These are phyloP conservation scores for Solanum rostratum DNA, from an alignment of 257 asterid genomes.

Conservation along the genomic window DNA sequence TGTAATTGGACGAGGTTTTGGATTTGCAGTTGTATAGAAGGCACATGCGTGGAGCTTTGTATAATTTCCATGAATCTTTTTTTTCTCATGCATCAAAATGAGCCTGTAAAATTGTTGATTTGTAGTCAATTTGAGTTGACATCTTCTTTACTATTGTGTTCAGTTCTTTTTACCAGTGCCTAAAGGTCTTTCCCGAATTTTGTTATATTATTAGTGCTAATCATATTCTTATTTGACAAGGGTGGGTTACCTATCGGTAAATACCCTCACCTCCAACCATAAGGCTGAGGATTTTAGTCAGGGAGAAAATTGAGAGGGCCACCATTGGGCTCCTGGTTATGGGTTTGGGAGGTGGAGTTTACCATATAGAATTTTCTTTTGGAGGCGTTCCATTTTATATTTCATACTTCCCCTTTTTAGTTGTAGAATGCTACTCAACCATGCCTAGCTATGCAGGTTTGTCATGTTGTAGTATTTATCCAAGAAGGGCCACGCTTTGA, in stretches of 20 bases:
- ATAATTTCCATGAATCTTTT: not conserved
- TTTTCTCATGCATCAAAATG: not conserved
- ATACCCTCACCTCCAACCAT: not conserved
- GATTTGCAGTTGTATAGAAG: not conserved
- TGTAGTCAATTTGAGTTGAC: not conserved
- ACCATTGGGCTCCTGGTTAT: not conserved
- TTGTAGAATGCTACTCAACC: constrained; percentile 16
- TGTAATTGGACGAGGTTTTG: not conserved
- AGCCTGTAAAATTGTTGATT: not conserved
- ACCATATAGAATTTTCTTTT: not conserved
- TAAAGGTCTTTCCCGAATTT: not conserved
- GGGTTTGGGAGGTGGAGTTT: not conserved
- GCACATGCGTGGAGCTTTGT: not conserved
- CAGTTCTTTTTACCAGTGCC: not conserved
- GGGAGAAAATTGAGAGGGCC: not conserved
- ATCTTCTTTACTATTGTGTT: not conserved
- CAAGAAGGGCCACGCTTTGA: constrained; percentile 92
- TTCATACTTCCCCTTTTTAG: not conserved
- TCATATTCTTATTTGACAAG: not conserved
- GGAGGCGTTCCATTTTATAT: not conserved
- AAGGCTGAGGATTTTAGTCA: not conserved
- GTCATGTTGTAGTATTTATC: constrained; percentile 64
- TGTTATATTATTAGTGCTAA: not conserved
- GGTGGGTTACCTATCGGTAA: not conserved
- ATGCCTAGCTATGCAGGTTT: constrained; percentile 82